These are phyloP conservation scores for Acer yangbiense DNA, from an alignment of 345 rosid genomes.

Conservation along the genomic window DNA sequence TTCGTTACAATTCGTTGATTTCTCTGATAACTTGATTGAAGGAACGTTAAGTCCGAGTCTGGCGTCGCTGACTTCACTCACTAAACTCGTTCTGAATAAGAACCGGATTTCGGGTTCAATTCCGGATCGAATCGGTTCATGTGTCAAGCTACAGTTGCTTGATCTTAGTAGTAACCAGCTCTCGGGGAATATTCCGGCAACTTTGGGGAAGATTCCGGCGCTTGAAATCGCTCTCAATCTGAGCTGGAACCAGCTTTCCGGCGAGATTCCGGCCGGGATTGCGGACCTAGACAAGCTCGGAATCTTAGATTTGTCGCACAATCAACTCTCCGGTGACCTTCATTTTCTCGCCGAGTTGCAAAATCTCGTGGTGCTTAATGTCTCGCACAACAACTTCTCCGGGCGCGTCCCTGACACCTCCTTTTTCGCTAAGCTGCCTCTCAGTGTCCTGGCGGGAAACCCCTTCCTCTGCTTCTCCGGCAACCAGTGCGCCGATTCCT, in stretches of 20 bases:
- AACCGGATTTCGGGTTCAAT: constrained; percentile 67
- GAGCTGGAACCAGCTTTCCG: constrained; percentile 70
- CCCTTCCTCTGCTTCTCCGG: constrained; percentile 66
- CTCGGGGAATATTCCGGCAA: constrained; percentile 63
- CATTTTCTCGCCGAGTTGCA: constrained; percentile 54
- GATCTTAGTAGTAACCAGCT: constrained; percentile 69
- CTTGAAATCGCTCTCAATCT: constrained; percentile 80
- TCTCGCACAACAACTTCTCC: constrained; percentile 78
- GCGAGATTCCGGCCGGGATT: constrained; percentile 60
- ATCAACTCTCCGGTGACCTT: constrained; percentile 69
- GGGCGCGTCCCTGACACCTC: constrained; percentile 80
- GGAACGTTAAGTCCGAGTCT: constrained; percentile 59
- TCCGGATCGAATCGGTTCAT: constrained; percentile 65
- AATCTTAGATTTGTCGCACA: constrained; percentile 68
- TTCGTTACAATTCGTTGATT: constrained; percentile 60
- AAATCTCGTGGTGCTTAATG: constrained; percentile 85
- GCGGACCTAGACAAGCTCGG: constrained; percentile 65
- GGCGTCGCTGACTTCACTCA: constrained; percentile 63
- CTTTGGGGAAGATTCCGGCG: constrained; percentile 62
- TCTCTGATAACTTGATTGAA: constrained; percentile 60
- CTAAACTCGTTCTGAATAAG: constrained; percentile 65
- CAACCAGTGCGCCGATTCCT: constrained; percentile 36
- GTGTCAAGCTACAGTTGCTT: constrained; percentile 69
- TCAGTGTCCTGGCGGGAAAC: constrained; percentile 62
- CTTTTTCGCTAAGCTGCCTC: constrained; percentile 79